Evolutionary conservation across 148 eudicot species (phyloP), one percentile per base, ranked within the genome.

Genomic region (Rhododendron henanense): DNA sequence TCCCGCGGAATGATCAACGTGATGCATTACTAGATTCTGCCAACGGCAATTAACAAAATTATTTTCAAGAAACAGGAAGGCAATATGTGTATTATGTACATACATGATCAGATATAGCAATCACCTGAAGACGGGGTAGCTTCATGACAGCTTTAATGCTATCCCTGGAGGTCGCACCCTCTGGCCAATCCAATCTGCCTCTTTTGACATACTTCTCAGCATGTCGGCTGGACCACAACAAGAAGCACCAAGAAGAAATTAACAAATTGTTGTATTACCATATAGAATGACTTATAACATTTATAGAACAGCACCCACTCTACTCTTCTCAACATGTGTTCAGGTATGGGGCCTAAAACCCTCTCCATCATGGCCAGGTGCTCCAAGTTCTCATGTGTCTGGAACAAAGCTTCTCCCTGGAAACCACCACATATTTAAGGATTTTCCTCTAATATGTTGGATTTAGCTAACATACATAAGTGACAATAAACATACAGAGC

Each of bases 311-410:
- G 25, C n/a, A 85, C 96, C 78, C 82, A 93, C 96, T 94, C 96
- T 84, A 76, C 93, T 89, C 84, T 91, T 71, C 88, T 92, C 83
- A 94, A 79, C 90, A 94, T 94, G 83, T 91, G 93, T 65, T 88
- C 90, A 19, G 96, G 93, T 37, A 94, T 48, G 2, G 89, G 89
- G 33, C 96, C 96, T 50, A 92, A 87, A 23, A 94, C 93, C 78
- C 93, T 81, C 85, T 94, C 96, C 96, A 94, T 92, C 96, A 94
- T 94, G 59, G 96, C 96, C 67, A 94, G 94, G 83, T 94, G 96
- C 87, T 94, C 96, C 65, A 94, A 81, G 44, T 94, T 91, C 79
- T 94, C 94, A 50, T 94, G 96, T 16, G 96, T 94, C 79, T 94
- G 96, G 80, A 94, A 94, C 88, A 94, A 87, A 2, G 96, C 96